These are phyloP conservation scores for Pseudonitzschia delicatissima DNA, from an alignment of 108 stramenopile species.

Conservation along the genomic window DNA sequence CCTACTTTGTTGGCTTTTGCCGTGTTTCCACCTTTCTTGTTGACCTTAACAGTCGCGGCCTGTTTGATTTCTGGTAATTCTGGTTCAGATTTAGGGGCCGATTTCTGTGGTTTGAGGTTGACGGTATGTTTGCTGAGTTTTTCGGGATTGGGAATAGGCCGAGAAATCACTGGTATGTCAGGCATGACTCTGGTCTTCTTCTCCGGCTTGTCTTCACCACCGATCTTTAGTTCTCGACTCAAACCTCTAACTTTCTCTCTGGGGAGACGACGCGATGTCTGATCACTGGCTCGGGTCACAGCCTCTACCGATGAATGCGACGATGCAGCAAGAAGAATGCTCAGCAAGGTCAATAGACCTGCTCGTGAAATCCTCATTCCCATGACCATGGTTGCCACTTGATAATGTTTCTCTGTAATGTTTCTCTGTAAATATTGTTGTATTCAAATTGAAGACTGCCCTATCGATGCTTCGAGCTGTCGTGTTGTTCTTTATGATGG, in stretches of 20 bases:
- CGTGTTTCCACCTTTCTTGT: neutral
- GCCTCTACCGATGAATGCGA: neutral
- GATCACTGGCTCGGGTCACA: neutral
- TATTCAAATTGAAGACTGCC: too few species aligned
- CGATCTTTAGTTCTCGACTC: neutral
- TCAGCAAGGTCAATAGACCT: neutral
- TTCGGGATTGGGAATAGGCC: neutral
- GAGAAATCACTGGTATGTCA: neutral
- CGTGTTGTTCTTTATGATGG: too few species aligned
- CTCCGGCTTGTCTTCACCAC: neutral
- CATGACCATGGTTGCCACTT: neutral
- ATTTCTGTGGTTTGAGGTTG: neutral
- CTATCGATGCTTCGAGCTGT: too few species aligned
- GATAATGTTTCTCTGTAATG: too few species aligned
- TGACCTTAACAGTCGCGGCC: neutral
- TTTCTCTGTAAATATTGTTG: too few species aligned
- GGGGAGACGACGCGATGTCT: neutral
- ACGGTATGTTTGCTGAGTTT: neutral
- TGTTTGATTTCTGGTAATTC: neutral
- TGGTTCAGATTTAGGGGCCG: too few species aligned
- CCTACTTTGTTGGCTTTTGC: neutral
- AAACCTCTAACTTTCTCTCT: neutral
- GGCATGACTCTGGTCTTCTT: neutral
- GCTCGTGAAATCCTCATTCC: neutral
- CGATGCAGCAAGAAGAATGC: neutral